Conservation (phyloP, 73 alveolate genomes). For the Loxodes magnus region DNA sequence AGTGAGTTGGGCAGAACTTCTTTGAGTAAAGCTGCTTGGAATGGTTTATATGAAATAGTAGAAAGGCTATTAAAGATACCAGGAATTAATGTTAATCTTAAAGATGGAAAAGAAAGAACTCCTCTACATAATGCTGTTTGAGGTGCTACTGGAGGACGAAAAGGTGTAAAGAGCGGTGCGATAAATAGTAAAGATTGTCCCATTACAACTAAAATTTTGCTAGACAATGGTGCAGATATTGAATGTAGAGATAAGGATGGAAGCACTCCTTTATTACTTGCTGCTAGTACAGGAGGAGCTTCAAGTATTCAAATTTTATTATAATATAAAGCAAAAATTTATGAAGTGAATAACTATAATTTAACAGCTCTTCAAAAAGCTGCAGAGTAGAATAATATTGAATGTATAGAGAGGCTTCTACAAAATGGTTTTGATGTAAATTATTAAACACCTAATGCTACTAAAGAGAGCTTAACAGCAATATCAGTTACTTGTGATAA, state of each 20-base stretch:
- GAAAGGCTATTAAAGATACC: constrained; percentile 30
- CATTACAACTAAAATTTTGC: constrained; percentile 53
- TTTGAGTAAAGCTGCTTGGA: constrained; percentile 81
- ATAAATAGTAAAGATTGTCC: constrained; percentile 65
- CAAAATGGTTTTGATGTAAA: too few relatives aligned
- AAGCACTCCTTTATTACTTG: constrained; percentile 68
- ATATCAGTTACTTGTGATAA: too few relatives aligned
- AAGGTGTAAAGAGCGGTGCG: constrained; percentile 60
- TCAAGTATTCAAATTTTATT: background rate
- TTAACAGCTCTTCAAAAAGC: constrained; percentile 2
- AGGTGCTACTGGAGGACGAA: constrained; percentile 85
- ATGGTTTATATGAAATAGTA: constrained; percentile 58
- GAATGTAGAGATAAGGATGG: constrained; percentile 54
- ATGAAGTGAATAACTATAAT: background rate
- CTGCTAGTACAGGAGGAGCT: constrained; percentile 48
- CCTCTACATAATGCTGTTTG: constrained; percentile 85
- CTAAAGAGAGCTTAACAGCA: too few relatives aligned
- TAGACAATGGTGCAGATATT: constrained; percentile 65
- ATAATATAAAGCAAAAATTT: background rate
- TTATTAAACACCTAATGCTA: too few relatives aligned
- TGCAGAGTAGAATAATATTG: too few relatives aligned
- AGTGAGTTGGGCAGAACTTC: constrained; percentile 72
- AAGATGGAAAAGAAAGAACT: constrained; percentile 60
- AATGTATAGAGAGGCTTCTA: too few relatives aligned
- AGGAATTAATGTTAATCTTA: constrained; percentile 31